Evolutionary conservation across 1,139 yeast species (phyloP), one percentile per base, ranked within the genome.

Genomic region (Yamadazyma kanchanaburiensis): DNA sequence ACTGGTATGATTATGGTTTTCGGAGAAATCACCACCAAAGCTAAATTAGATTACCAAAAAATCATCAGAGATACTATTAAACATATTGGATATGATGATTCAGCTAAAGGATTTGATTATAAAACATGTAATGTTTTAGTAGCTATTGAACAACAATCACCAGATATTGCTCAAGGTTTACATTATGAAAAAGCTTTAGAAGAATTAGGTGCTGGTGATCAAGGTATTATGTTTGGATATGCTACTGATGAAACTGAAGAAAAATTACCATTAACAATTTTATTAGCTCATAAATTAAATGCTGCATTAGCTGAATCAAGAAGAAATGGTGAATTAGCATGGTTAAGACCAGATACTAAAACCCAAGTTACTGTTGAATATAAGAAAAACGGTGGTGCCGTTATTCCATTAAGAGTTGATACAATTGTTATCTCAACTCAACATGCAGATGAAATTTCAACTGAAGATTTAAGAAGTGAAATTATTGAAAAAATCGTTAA

Each of bases 301-400:
- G 86, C 85, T 63, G 97, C 94, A 39, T 79, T 94, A 70, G 96
- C 98, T 46, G 84, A 77, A 51, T 96, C 97, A 44, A 88, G 99
- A 77, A 87, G 97, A 72, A 81, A 84, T 48, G 98, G 97, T 49
- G 72, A 87, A 51, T 76, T 91, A 53, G 77, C 80, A 39, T 91
- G 98, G 98, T 77, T 91, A 67, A 88, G 98, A 79, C 97, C 99
- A 43, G 99, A 91, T 70, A 91, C 98, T 68, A 91, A 91, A 82
- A 91, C 98, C 53, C 98, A 91, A 74, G 98, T 91, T 59, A 91
- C 99, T 44, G 85, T 91, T 51, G 97, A 91, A 73, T 91, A 91
- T 76, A 77, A 78, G 64, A 77, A 87, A 56, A 95, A 88, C 50
- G 78, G 81, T 55, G 98, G 98, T 64, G 95, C 96, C 50, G 94